phyloP scores from a whole-genome alignment of 1,139 yeast genomes.

The Diutina ranongensis region DNA sequence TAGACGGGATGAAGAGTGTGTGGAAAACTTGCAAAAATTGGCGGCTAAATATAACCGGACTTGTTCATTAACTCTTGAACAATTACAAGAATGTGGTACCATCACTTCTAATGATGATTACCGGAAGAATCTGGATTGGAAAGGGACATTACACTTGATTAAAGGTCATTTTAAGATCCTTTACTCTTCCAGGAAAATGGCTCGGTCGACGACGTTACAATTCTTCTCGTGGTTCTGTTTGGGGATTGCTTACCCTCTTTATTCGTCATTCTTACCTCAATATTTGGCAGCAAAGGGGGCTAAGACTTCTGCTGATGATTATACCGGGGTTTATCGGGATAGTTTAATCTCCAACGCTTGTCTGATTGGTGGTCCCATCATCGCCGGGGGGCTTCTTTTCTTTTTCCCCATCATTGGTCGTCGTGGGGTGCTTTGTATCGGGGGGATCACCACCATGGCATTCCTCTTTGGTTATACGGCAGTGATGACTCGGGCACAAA shows the following conservation, averaged over 20 bases:
- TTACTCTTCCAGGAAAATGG: conserved; percentile 27
- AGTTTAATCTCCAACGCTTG: conserved; percentile 37
- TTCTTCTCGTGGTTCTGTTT: conserved; percentile 26
- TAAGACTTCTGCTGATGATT: conserved; percentile 11
- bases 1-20: conserved; percentile 43
- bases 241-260: conserved; percentile 42
- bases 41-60: conserved; percentile 32
- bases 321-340: conserved; percentile 37
- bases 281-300: conserved; percentile 30
- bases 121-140: conserved; percentile 6
- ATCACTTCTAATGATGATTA: conserved; percentile 14
- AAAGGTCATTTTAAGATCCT: conserved; percentile 20
- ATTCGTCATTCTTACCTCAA: conserved; percentile 37
- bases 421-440: conserved; percentile 43
- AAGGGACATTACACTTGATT: conserved; percentile 11
- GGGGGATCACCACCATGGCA: conserved; percentile 41
- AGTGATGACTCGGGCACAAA: conserved; percentile 36
- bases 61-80: conserved; percentile 33
- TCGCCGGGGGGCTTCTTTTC: conserved; percentile 34
- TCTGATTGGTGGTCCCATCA: conserved; percentile 45
- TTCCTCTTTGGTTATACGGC: conserved; percentile 47
- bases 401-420: conserved; percentile 38
- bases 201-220: conserved; percentile 27
- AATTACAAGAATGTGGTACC: conserved; percentile 32
- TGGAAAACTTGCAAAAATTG: conserved; percentile 20